A percentile compares a stretch with the other conserved stretches of the same genome.
phyloP scores from a whole-genome alignment of 768 basidiomycete species.

The Tricholoma saponaceum region DNA sequence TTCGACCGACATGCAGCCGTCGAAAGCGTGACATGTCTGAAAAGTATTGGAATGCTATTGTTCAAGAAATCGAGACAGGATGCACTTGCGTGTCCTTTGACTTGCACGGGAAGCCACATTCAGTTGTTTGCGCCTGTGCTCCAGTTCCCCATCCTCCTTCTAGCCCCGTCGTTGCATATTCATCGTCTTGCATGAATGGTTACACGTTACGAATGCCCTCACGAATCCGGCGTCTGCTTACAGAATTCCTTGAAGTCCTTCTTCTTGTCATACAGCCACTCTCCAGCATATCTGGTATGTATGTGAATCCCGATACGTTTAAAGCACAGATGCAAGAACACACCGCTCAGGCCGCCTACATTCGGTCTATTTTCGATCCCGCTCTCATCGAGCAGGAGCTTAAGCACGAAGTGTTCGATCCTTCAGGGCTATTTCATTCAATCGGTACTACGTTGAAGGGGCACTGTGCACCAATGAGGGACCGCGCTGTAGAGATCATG shows the following conservation, averaged over 20 bases:
- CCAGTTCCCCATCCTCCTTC: conserved; percentile 37
- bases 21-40: conserved; percentile 71
- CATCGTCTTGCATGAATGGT: conserved; percentile 32
- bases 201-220: conserved; percentile 68
- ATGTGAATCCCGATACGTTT: conserved; percentile 55
- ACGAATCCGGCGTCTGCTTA: conserved; percentile 63
- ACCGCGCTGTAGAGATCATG: conserved; percentile 80
- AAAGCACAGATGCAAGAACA: conserved; percentile 60
- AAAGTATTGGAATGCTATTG: conserved; percentile 82
- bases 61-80: conserved; percentile 70
- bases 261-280: conserved; percentile 82
- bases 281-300: conserved; percentile 54
- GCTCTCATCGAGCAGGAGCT: conserved; percentile 81
- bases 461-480: conserved; percentile 93
- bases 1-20: conserved; percentile 71
- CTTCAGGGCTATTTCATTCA: conserved; percentile 69
- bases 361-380: conserved; percentile 78
- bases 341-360: conserved; percentile 58
- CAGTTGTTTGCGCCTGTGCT: conserved; percentile 53
- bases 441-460: conserved; percentile 82
- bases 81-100: conserved; percentile 86
- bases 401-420: conserved; percentile 71
- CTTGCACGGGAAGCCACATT: conserved; percentile 47
- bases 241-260: conserved; percentile 78
- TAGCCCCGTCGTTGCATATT: conserved; percentile 40